Percentiles rank a stretch among this genome's conserved stretches.
phyloP scores from a whole-genome alignment of 2,329 filamentous ascomycete genomes.

The Microsporum ferrugineum region DNA sequence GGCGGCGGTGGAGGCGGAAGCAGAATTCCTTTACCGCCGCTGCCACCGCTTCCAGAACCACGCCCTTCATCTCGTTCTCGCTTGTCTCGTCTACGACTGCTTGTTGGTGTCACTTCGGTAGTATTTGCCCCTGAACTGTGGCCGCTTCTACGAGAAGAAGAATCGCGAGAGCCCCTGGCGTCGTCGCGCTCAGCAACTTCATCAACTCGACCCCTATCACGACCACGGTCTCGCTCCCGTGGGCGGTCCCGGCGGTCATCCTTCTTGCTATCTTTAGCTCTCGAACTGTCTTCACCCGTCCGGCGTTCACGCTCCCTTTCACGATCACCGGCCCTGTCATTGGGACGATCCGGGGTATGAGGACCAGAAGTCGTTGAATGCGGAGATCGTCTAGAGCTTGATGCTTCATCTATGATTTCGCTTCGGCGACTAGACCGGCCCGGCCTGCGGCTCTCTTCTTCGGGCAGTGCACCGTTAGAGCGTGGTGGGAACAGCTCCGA shows the following conservation, averaged over 20 bases:
- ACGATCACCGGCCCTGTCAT: constrained; percentile 17
- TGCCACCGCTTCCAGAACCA: not conserved
- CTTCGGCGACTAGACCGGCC: constrained; percentile 22
- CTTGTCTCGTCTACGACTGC: constrained; percentile 8
- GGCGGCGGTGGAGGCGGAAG: constrained; percentile 7
- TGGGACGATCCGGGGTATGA: constrained; percentile 17
- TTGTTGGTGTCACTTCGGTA: constrained; percentile 1
- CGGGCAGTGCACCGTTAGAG: constrained; percentile 19
- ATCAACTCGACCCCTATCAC: constrained; percentile 18
- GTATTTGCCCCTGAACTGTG: constrained; percentile 2
- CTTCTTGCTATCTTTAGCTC: constrained; percentile 22
- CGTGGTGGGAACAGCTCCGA: constrained; percentile 26
- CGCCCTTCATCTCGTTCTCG: constrained; percentile 8
- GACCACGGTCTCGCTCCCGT: constrained; percentile 16
- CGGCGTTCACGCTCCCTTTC: constrained; percentile 22
- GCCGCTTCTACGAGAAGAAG: constrained; percentile 6
- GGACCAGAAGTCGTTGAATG: constrained; percentile 20
- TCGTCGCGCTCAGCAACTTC: constrained; percentile 4
- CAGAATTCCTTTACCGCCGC: not conserved
- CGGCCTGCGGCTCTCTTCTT: constrained; percentile 20
- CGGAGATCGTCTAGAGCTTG: constrained; percentile 25
- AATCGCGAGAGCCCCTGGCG: constrained; percentile 9
- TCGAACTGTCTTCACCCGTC: constrained; percentile 22
- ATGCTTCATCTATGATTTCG: constrained; percentile 27
- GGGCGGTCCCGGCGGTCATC: constrained; percentile 31